phyloP scores from a whole-genome alignment of 768 basidiomycete genomes.

The Pleurotus eryngii region DNA sequence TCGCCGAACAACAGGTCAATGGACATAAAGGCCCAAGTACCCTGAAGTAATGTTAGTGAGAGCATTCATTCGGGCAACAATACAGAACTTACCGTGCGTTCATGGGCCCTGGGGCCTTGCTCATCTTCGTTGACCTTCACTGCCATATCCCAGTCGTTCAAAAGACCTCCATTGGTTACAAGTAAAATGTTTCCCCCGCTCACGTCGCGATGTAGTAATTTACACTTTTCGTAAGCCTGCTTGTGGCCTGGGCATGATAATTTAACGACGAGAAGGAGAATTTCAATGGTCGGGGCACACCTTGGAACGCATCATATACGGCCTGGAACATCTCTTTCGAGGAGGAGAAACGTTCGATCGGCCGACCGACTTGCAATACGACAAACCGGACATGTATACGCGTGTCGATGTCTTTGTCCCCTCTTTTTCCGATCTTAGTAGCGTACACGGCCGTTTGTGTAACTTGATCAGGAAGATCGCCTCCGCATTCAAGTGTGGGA shows the following conservation, averaged over 20 bases:
- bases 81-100: neutral
- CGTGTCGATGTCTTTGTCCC: neutral
- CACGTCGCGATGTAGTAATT: slow-evolving; percentile 10
- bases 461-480: slow-evolving; percentile 15
- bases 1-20: slow-evolving; percentile 15
- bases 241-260: neutral
- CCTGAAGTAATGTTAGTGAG: slow-evolving; percentile 13
- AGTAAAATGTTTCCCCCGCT: slow-evolving; percentile 8
- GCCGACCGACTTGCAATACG: neutral
- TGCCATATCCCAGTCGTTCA: slow-evolving; percentile 11
- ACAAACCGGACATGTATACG: neutral
- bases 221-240: slow-evolving; percentile 3
- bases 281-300: neutral
- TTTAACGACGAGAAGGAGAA: too few relatives aligned
- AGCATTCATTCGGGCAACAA: neutral
- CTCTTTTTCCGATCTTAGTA: slow-evolving; percentile 7
- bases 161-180: neutral
- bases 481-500: slow-evolving; percentile 17
- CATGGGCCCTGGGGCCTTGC: neutral
- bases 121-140: neutral
- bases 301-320: slow-evolving; percentile 15
- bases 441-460: slow-evolving; percentile 10
- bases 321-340: slow-evolving; percentile 5
- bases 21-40: slow-evolving; percentile 33
- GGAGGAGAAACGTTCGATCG: neutral